These are phyloP conservation scores for Rhododendron williamsianum DNA, from an alignment of 148 eudicot species.

Conservation along the genomic window DNA sequence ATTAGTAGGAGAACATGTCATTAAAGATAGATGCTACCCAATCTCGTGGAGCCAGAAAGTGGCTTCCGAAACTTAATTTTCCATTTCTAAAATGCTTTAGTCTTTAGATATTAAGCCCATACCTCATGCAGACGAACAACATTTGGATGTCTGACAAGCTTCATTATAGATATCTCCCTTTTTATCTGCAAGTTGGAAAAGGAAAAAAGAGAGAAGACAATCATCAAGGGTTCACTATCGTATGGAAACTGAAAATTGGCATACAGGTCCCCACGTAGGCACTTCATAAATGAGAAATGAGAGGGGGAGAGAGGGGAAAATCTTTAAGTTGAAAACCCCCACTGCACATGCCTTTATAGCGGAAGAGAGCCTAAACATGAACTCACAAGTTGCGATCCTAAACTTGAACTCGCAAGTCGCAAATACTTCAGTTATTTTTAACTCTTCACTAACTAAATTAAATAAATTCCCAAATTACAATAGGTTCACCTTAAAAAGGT, in stretches of 20 bases:
- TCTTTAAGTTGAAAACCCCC: background rate
- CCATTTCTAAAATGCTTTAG: background rate
- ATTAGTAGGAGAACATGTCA: slow-evolving; percentile 9
- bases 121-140: slow-evolving; percentile 96
- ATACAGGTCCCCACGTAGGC: background rate
- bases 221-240: background rate
- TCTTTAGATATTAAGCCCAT: slow-evolving; percentile 16
- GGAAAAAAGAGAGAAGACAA: background rate
- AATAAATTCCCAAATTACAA: background rate
- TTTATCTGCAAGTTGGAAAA: slow-evolving; percentile 61
- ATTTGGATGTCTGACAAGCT: slow-evolving; percentile 87
- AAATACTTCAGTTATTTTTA: background rate
- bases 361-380: background rate
- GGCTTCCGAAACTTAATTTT: background rate
- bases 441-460: background rate
- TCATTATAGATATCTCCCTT: slow-evolving; percentile 93
- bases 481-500: background rate
- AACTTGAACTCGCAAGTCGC: background rate
- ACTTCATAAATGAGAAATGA: background rate
- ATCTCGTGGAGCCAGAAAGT: background rate
- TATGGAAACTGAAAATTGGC: background rate
- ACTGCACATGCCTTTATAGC: background rate
- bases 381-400: background rate
- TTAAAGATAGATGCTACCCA: background rate
- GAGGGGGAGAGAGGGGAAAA: background rate